Evolutionary conservation across 495 filamentous ascomycete genomes (phyloP).

Genomic region (Glonium stellatum): DNA sequence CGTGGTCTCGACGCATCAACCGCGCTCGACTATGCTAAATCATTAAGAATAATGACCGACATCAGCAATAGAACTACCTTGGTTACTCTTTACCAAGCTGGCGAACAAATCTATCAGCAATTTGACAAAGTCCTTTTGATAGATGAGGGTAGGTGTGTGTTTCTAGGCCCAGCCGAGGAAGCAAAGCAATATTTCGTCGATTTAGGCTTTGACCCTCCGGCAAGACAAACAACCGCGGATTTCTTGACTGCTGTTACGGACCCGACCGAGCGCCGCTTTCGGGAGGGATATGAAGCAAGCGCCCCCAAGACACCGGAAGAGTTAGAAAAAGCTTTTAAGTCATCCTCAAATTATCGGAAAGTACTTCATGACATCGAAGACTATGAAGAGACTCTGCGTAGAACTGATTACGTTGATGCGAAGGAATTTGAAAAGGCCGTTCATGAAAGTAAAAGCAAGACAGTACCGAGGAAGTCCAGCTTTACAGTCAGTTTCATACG

Average conservation of each 20-base stretch:
- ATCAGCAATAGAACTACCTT: constrained; percentile 23
- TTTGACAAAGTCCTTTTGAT: constrained; percentile 36
- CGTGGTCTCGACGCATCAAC: constrained; percentile 35
- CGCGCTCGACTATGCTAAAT: constrained; percentile 35
- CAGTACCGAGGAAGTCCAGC: no score
- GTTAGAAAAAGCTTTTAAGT: constrained; percentile 64
- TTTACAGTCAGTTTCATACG: no score
- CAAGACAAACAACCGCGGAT: constrained; percentile 56
- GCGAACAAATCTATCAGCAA: constrained; percentile 31
- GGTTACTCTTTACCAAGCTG: constrained; percentile 35
- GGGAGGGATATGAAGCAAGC: constrained; percentile 51
- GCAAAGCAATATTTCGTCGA: constrained; percentile 37
- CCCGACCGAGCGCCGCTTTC: constrained; percentile 52
- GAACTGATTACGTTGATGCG: no score
- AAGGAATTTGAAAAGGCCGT: constrained; percentile 53
- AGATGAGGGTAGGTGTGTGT: constrained; percentile 36
- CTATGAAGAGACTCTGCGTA: no score
- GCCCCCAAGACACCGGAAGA: constrained; percentile 63
- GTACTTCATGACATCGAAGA: constrained; percentile 63
- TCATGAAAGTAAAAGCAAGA: no score
- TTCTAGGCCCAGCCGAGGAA: constrained; percentile 24
- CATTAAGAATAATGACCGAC: constrained; percentile 30
- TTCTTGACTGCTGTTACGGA: constrained; percentile 67
- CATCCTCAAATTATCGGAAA: no score
- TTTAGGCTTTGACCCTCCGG: constrained; percentile 52